phyloP scores from a whole-genome alignment of 2,329 filamentous ascomycete species.

The Lasiodiplodia sp. region DNA sequence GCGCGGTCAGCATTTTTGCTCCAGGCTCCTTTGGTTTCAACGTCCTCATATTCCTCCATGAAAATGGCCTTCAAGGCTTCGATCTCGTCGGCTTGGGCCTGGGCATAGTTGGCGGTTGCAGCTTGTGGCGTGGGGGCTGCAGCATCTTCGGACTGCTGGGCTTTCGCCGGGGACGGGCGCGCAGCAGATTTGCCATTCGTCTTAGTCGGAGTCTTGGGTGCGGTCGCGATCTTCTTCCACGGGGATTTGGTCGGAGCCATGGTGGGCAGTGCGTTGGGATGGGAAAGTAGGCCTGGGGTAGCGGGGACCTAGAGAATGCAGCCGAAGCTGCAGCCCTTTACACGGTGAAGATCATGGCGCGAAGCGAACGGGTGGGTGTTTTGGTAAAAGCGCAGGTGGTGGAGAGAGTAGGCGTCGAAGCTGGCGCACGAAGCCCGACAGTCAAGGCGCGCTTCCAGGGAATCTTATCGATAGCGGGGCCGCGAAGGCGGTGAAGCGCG shows the following conservation, averaged over 20 bases:
- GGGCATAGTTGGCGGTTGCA: slow-evolving; percentile 71
- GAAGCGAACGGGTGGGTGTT: background rate
- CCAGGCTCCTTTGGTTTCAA: slow-evolving; percentile 79
- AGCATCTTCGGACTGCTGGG: slow-evolving; percentile 34
- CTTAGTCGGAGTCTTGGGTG: slow-evolving; percentile 42
- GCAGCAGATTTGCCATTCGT: slow-evolving; percentile 34
- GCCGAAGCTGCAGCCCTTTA: slow-evolving; percentile 57
- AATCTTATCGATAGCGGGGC: slow-evolving; percentile 27
- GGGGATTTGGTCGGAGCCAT: slow-evolving; percentile 58
- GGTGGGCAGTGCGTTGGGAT: slow-evolving; percentile 43
- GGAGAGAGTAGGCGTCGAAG: background rate
- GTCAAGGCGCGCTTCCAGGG: background rate
- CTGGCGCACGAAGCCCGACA: slow-evolving; percentile 1
- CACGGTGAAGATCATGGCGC: slow-evolving; percentile 41
- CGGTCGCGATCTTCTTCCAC: slow-evolving; percentile 47
- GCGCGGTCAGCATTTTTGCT: slow-evolving; percentile 82
- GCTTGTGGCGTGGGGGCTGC: slow-evolving; percentile 31
- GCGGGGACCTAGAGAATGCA: slow-evolving; percentile 49
- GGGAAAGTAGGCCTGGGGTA: slow-evolving; percentile 43
- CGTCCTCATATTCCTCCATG: slow-evolving; percentile 82
- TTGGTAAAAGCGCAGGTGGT: background rate
- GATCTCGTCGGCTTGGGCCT: slow-evolving; percentile 87
- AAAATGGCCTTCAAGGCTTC: slow-evolving; percentile 88
- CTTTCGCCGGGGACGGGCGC: slow-evolving; percentile 35
- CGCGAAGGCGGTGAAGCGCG: background rate